Evolutionary conservation across 768 basidiomycete genomes (phyloP).

Genomic region (Mycena albidolilacea): DNA sequence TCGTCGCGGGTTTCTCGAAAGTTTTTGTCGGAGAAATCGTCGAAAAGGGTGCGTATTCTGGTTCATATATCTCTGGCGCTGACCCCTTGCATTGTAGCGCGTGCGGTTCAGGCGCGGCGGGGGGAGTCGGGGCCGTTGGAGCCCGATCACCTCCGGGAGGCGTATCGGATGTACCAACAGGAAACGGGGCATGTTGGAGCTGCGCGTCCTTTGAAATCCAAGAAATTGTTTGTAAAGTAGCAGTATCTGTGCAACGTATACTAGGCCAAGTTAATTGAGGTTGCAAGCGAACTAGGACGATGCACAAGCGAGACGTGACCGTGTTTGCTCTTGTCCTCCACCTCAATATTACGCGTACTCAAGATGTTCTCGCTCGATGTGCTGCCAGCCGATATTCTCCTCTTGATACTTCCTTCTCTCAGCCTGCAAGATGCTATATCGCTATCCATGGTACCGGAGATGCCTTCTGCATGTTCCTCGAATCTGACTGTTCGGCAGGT

Average conservation of each 20-base stretch:
- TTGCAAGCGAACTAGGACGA: neutral
- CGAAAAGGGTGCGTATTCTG: slow-evolving; percentile 77
- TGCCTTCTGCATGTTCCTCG: no score
- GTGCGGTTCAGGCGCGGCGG: slow-evolving; percentile 79
- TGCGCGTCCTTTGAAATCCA: slow-evolving; percentile 77
- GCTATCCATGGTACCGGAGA: slow-evolving; percentile 41
- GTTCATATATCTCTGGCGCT: slow-evolving; percentile 13
- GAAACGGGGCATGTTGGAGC: slow-evolving; percentile 88
- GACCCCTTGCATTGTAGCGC: slow-evolving; percentile 62
- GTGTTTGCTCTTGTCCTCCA: neutral
- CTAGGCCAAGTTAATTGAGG: neutral
- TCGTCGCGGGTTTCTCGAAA: slow-evolving; percentile 91
- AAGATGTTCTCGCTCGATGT: slow-evolving; percentile 14
- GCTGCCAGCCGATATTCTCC: slow-evolving; percentile 45
- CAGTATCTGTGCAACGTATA: no score
- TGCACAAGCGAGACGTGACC: neutral
- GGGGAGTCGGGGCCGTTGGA: slow-evolving; percentile 85
- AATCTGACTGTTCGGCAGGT: slow-evolving; percentile 37
- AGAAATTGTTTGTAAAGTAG: slow-evolving; percentile 81
- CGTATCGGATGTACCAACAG: slow-evolving; percentile 85
- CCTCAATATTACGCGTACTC: neutral
- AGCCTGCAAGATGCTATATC: slow-evolving; percentile 43
- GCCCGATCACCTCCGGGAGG: slow-evolving; percentile 92
- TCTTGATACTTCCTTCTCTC: slow-evolving; percentile 42
- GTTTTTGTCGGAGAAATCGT: slow-evolving; percentile 95